A percentile compares a stretch with the other conserved stretches of the same genome.
phyloP scores from a whole-genome alignment of 768 basidiomycete genomes.

The Pleurotus platypus region DNA sequence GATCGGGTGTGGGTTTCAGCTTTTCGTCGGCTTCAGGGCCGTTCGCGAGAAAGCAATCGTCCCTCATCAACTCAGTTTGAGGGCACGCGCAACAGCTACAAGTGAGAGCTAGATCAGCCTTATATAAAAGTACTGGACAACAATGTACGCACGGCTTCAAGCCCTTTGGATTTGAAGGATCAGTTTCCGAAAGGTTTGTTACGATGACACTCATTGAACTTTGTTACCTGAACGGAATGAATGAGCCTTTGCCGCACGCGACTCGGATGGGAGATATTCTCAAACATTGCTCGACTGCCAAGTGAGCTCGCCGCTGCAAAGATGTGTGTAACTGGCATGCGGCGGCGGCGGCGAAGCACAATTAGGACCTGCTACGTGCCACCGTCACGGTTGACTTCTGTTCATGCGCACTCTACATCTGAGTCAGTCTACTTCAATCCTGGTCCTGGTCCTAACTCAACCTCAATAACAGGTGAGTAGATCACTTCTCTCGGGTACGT shows the following conservation, averaged over 20 bases:
- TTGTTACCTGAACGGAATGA: conserved; percentile 31
- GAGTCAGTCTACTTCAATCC: too few species aligned
- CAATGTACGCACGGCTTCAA: conserved; percentile 78
- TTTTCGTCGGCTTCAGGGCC: conserved; percentile 67
- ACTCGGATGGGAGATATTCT: conserved; percentile 13
- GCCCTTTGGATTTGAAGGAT: conserved; percentile 40
- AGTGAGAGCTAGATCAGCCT: neutral
- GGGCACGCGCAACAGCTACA: conserved; percentile 94
- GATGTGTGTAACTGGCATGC: neutral
- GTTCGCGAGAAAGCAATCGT: conserved; percentile 88
- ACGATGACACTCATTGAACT: conserved; percentile 45
- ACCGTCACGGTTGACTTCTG: too few species aligned
- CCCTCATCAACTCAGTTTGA: conserved; percentile 85
- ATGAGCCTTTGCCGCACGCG: neutral
- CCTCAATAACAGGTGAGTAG: too few species aligned
- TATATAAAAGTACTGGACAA: too few species aligned
- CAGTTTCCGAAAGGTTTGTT: conserved; percentile 69
- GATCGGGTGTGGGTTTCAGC: conserved; percentile 75
- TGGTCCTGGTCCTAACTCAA: too few species aligned
- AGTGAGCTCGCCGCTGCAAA: neutral
- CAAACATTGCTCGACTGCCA: conserved; percentile 23
- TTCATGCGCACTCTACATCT: too few species aligned
- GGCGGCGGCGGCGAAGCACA: too few species aligned
- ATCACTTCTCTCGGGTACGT: too few species aligned
- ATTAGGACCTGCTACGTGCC: too few species aligned